Percentiles rank a stretch among this genome's conserved stretches.
Evolutionary conservation across 306 rosid genomes (phyloP).

Genomic region (Vigna reflexopilosa): DNA sequence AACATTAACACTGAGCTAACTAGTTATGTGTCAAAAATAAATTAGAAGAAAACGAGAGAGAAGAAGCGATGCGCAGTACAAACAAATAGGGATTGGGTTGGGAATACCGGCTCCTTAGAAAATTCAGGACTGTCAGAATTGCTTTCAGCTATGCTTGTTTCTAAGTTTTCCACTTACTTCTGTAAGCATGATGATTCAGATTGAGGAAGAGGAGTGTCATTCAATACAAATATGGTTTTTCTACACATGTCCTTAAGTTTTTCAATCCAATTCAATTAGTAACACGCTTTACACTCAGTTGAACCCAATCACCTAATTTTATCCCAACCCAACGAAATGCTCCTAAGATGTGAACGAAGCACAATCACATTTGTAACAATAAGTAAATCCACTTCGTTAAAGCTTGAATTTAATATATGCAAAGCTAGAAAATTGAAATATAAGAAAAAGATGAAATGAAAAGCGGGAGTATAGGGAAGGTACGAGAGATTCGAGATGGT

Average conservation of each 20-base stretch:
- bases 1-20: background rate
- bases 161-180: constrained; percentile 1
- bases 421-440: background rate
- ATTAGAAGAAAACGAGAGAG: background rate
- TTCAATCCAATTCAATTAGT: background rate
- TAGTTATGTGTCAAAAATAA: background rate
- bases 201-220: background rate
- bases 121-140: background rate
- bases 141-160: background rate
- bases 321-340: background rate
- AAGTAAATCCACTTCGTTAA: background rate
- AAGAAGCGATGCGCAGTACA: background rate
- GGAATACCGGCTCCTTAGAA: background rate
- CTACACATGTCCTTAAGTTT: no score
- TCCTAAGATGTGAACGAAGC: background rate
- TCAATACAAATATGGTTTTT: background rate
- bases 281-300: background rate
- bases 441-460: background rate
- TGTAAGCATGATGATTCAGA: background rate
- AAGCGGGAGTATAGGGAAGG: background rate
- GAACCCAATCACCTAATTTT: background rate
- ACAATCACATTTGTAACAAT: background rate
- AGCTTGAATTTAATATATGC: background rate
- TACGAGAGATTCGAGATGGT: constrained; percentile 53
- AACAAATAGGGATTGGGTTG: background rate